A percentile compares a stretch with the other conserved stretches of the same genome.
phyloP scores from a whole-genome alignment of 2,329 filamentous ascomycete species.

The Cordyceps cateniannulata region DNA sequence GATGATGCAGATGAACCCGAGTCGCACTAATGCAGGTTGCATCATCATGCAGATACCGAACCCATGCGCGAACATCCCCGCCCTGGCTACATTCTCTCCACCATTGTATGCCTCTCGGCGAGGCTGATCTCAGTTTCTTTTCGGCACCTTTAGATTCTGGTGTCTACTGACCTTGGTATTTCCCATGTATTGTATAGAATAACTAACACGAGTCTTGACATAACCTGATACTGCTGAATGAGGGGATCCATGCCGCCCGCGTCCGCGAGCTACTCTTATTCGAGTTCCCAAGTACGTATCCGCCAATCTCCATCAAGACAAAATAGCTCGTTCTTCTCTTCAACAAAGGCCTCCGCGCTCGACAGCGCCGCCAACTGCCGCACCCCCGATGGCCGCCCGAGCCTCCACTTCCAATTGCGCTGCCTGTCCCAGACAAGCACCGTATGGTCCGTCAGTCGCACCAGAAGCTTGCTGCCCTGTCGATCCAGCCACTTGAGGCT shows the following conservation, averaged over 20 bases:
- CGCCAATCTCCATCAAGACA: constrained; percentile 7
- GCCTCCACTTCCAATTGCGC: constrained; percentile 1
- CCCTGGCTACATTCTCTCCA: too few species aligned
- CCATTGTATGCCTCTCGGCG: too few species aligned
- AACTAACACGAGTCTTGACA: not conserved
- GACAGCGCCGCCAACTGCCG: not conserved
- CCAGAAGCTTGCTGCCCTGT: constrained; percentile 1
- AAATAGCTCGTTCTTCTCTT: not conserved
- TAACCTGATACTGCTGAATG: not conserved
- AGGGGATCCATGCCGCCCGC: not conserved
- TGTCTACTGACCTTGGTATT: too few species aligned
- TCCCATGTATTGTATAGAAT: not conserved
- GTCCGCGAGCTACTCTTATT: not conserved
- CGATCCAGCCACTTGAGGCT: constrained; percentile 4
- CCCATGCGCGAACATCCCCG: too few species aligned
- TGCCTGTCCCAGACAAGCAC: constrained; percentile 3
- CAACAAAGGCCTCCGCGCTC: not conserved
- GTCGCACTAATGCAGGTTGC: not conserved
- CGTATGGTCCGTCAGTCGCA: not conserved
- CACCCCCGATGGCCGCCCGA: not conserved
- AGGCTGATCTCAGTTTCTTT: too few species aligned
- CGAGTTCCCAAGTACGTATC: not conserved
- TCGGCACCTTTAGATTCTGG: too few species aligned
- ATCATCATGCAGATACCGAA: not conserved
- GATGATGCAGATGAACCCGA: not conserved